Evolutionary conservation across 2,329 filamentous ascomycete genomes (phyloP).

Genomic region (Epichloe elymi): DNA sequence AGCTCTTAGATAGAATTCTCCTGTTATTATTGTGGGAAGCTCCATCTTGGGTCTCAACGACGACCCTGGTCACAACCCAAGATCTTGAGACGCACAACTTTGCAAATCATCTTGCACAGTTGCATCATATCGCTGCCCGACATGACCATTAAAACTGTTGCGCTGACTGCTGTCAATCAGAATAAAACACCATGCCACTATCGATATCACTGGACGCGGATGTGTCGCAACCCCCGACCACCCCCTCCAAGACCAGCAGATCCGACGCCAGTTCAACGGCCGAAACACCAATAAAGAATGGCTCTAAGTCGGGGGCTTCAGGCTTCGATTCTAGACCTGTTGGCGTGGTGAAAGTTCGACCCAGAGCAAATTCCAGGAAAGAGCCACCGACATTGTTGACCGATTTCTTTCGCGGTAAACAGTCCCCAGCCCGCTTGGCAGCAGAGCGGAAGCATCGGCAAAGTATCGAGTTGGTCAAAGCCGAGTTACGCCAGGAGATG

Average conservation of each 20-base stretch:
- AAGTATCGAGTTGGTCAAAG: slow-evolving; percentile 46
- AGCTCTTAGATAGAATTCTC: background rate
- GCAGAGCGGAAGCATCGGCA: slow-evolving; percentile 40
- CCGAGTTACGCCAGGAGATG: slow-evolving; percentile 38
- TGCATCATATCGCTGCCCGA: background rate
- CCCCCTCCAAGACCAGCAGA: slow-evolving; percentile 4
- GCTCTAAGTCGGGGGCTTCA: slow-evolving; percentile 7
- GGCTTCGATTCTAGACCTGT: slow-evolving; percentile 32
- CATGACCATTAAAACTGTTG: background rate
- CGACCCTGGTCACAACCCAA: background rate
- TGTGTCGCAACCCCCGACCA: slow-evolving; percentile 7
- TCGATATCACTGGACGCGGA: slow-evolving; percentile 10
- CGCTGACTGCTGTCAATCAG: slow-evolving; percentile 8
- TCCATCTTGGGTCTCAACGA: slow-evolving; percentile 1
- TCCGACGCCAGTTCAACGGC: background rate
- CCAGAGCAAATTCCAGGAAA: slow-evolving; percentile 26
- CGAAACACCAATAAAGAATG: slow-evolving; percentile 7
- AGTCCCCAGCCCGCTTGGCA: slow-evolving; percentile 39
- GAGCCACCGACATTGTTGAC: slow-evolving; percentile 33
- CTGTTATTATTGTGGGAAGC: background rate
- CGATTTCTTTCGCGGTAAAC: slow-evolving; percentile 46
- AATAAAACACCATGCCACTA: slow-evolving; percentile 12
- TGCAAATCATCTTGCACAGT: background rate
- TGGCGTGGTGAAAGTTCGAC: slow-evolving; percentile 17
- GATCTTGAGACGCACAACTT: background rate